A percentile compares a stretch with the other conserved stretches of the same genome.
Evolutionary conservation across 2,329 filamentous ascomycete genomes (phyloP).

Genomic region (Elsinoe ampelina): DNA sequence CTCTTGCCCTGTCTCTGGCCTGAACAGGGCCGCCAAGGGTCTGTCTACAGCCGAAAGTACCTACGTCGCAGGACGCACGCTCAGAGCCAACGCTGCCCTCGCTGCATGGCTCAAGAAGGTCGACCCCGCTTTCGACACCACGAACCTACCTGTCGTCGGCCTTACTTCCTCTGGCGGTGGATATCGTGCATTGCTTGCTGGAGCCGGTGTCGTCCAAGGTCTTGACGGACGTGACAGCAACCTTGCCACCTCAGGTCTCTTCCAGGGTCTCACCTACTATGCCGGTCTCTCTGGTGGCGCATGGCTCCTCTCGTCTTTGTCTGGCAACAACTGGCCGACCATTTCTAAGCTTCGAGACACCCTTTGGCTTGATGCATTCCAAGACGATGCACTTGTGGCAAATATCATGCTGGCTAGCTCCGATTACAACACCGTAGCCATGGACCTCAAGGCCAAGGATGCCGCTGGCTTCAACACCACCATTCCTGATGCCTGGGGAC

Average conservation of each 20-base stretch:
- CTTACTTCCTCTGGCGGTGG: constrained; percentile 37
- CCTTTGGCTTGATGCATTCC: constrained; percentile 35
- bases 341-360: constrained; percentile 31
- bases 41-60: constrained; percentile 30
- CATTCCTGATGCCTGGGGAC: constrained; percentile 34
- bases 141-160: constrained; percentile 33
- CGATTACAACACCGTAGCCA: constrained; percentile 25
- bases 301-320: constrained; percentile 39
- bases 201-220: constrained; percentile 35
- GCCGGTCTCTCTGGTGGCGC: constrained; percentile 38
- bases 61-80: constrained; percentile 33
- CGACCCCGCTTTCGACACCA: constrained; percentile 27
- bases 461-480: constrained; percentile 32
- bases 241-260: constrained; percentile 33
- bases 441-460: constrained; percentile 30
- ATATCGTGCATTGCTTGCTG: constrained; percentile 32
- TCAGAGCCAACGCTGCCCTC: constrained; percentile 31
- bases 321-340: constrained; percentile 40
- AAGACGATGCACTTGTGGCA: constrained; percentile 31
- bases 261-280: constrained; percentile 39
- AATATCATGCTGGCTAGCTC: constrained; percentile 24
- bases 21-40: constrained; percentile 31
- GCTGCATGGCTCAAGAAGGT: constrained; percentile 32
- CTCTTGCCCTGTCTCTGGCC: constrained; percentile 31
- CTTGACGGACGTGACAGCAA: constrained; percentile 36